Base-by-base conservation (phyloP, 169 alveolate genomes). In the Eimeria maxima region DNA sequence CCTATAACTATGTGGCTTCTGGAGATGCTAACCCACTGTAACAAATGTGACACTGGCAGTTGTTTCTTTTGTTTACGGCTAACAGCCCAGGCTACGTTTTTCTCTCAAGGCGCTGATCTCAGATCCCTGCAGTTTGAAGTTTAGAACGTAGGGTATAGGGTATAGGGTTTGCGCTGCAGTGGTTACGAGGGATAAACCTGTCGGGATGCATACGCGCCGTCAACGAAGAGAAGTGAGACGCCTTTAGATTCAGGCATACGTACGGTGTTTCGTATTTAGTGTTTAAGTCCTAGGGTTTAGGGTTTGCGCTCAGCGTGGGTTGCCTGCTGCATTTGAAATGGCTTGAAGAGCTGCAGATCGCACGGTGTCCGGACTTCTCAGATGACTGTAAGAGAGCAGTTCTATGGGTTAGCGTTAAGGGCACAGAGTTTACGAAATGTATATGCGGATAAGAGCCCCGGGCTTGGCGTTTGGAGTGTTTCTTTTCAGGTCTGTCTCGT, bases 271-370 rank as follows among this genome's bases (percentile, higher is more conserved):
- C 24, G 80, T 42, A 45, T 76, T 33, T 33, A 44, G 63, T 6
- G 87, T 76, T 76, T 76, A 76, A 60, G 63, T 57, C 42, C 42
- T 76, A 76, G 87, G 60, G 87, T 42, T 81, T 45, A 81, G 47
- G 73, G 90, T 50, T 47, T 78, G 10, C n/a, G 63, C 42, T 78
- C 88, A 78, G 88, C 88, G 29, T 47, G 88, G 16, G 60, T 29
- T 78, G 18, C n/a, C 63, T 78, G 88, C 6, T 78, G 53, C 63
- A n/a, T 42, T 20, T 78, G 29, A 44, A 78, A 27, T 7, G 29
- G 88, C 88, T 78, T 33, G 38, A 78, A 47, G 88, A 78, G 88
- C 63, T 78, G 88, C 88, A 78, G 50, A 47, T 78, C 60, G 53
- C 88, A 10, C 88, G 88, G 4, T 78, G 88, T 65, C 88, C 88